Evolutionary conservation across 73 alveolate species (phyloP).

Genomic region (Durusdinium trenchii): DNA sequence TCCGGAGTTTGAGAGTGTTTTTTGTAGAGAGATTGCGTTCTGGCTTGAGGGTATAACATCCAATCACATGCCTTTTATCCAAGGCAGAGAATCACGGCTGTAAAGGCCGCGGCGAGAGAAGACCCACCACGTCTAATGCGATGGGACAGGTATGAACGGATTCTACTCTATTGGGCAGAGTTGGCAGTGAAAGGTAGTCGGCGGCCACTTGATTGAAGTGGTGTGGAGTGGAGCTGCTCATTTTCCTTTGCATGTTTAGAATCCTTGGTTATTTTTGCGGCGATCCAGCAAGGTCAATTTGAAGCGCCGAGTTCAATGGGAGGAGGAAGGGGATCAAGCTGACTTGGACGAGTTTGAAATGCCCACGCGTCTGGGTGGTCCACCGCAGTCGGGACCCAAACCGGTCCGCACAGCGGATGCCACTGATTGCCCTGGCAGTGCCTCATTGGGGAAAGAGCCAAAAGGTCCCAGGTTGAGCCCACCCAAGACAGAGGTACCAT

Average conservation of each 20-base stretch:
- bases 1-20: too few species aligned
- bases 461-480: too few species aligned
- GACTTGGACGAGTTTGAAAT: not conserved
- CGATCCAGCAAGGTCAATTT: not conserved
- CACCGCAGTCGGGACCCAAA: not conserved
- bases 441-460: too few species aligned
- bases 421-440: too few species aligned
- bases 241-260: not conserved
- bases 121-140: not conserved
- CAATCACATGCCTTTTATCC: too few species aligned
- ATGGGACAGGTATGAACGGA: conserved; percentile 1
- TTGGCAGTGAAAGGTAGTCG: not conserved
- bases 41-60: too few species aligned
- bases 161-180: conserved; percentile 17
- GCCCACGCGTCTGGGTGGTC: not conserved
- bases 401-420: too few species aligned
- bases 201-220: not conserved
- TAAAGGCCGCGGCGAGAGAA: not conserved
- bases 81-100: not conserved
- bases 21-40: too few species aligned
- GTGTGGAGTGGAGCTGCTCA: not conserved
- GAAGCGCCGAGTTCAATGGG: not conserved
- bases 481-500: too few species aligned
- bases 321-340: not conserved
- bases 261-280: not conserved